Base-by-base conservation (phyloP, 2,329 filamentous ascomycete genomes). In the Neopestalotiopsis clavispora region DNA sequence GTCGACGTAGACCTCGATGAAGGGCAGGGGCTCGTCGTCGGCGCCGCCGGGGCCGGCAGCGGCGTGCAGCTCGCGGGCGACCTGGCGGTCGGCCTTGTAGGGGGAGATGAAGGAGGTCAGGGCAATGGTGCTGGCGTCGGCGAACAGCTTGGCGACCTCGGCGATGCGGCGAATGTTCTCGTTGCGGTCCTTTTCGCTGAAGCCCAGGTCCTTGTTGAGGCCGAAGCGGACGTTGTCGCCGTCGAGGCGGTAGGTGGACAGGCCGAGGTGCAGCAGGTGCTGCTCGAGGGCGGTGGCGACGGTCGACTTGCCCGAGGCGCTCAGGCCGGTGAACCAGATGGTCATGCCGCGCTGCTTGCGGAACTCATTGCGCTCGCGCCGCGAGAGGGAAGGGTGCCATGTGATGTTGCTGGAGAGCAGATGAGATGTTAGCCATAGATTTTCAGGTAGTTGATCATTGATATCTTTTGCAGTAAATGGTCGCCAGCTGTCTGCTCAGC, bases 171-270 rank as follows among this genome's bases (percentile, higher is more conserved):
- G 91, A 79, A 99, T 99, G 85, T 99, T 99, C 87, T 99, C 96
- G 80, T 95, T 97, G 75, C 96, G 91, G 85, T 98, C 95, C 78
- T 90, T 90, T 79, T 97, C 95, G 72, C 90, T 92, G 86, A 98
- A 99, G 17, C 95, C 95, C 12, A 99, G 89, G 84, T 98, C 95
- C 84, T 97, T 97, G 90, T 98, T 99, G 74, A 99, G 88, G 17
- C 96, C 96, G 84, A 98, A 98, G 71, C 96, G 95, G 74, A 99
- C 92, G 83, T 99, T 99, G 88, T 99, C 96, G 77, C 95, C 96
- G 83, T 99, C 96, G 38, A 99, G 91, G 66, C 96, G 91, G 88
- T 99, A 99, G 70, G 95, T 93, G 68, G 91, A 85, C 65, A 96
- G 85, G 58, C 91, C 92, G 12, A 94, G 87, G 81, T 97, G 94